Evolutionary conservation across 371 early-diverging fungal species (phyloP).

Genomic region (Batrachochytrium dendrobatidis): DNA sequence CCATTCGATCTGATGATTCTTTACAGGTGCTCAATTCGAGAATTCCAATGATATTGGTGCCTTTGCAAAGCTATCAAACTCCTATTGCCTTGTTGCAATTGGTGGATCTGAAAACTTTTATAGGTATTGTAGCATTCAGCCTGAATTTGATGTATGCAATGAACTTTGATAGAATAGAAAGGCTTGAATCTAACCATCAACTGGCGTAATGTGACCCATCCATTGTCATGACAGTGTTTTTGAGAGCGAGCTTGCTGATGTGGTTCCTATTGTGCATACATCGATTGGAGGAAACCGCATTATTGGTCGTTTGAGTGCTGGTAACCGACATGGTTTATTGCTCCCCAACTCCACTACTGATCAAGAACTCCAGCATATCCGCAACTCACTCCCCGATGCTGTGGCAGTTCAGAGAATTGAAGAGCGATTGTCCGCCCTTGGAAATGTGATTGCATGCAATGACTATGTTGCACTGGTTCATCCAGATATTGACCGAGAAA

Average conservation of each 20-base stretch:
- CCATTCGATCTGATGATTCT: neutral
- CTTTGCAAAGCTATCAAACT: constrained; percentile 97
- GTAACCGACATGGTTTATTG: constrained; percentile 95
- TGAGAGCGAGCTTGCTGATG: constrained; percentile 90
- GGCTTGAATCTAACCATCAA: no score
- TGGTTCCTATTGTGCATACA: constrained; percentile 97
- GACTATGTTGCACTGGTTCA: constrained; percentile 99
- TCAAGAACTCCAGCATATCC: constrained; percentile 98
- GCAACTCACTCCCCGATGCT: constrained; percentile 95
- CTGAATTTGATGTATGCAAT: no score
- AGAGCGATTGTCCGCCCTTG: constrained; percentile 97
- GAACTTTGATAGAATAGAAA: no score
- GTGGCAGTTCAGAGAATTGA: constrained; percentile 96
- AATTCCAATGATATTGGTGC: constrained; percentile 99
- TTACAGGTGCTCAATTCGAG: constrained; percentile 91
- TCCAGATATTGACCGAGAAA: constrained; percentile 97
- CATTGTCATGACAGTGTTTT: constrained; percentile 73
- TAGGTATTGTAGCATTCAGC: no score
- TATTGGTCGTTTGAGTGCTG: constrained; percentile 89
- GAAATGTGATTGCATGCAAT: constrained; percentile 99
- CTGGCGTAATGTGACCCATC: no score
- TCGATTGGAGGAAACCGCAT: constrained; percentile 98
- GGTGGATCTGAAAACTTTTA: constrained; percentile 98
- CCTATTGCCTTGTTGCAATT: constrained; percentile 96
- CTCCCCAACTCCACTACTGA: constrained; percentile 98